These are phyloP conservation scores for Ascochyta clinopodiicola DNA, from an alignment of 2,329 filamentous ascomycete genomes.

Conservation along the genomic window DNA sequence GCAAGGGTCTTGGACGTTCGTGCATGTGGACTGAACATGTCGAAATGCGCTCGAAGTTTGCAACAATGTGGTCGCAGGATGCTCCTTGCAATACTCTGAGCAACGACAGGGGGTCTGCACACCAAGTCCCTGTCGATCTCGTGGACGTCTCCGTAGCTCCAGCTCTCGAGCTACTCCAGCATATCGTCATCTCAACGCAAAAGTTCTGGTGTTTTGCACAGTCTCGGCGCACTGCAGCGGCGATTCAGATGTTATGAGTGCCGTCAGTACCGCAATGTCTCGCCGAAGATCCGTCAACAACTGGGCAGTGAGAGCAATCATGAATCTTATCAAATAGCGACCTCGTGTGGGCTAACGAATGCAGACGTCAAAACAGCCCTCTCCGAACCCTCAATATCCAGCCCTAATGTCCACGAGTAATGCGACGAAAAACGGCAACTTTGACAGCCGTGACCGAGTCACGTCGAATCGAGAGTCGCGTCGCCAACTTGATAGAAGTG, in stretches of 20 bases:
- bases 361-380: neutral
- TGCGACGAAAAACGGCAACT: neutral
- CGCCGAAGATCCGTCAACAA: neutral
- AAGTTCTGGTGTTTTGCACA: neutral
- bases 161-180: neutral
- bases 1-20: neutral
- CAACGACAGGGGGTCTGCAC: slow-evolving; percentile 4
- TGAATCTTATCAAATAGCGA: neutral
- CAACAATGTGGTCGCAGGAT: neutral
- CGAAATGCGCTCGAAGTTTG: neutral
- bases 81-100: neutral
- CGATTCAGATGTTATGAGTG: neutral
- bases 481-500: neutral
- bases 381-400: neutral
- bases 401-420: slow-evolving; percentile 4
- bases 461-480: neutral
- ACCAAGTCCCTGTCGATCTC: neutral
- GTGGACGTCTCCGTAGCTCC: neutral
- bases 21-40: neutral
- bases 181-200: neutral
- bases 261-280: neutral
- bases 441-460: neutral
- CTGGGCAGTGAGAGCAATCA: neutral
- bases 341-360: neutral
- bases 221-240: neutral